A percentile compares a stretch with the other conserved stretches of the same genome.
phyloP scores from a whole-genome alignment of 2,329 filamentous ascomycete genomes.

The Orbilia ellipsospora region DNA sequence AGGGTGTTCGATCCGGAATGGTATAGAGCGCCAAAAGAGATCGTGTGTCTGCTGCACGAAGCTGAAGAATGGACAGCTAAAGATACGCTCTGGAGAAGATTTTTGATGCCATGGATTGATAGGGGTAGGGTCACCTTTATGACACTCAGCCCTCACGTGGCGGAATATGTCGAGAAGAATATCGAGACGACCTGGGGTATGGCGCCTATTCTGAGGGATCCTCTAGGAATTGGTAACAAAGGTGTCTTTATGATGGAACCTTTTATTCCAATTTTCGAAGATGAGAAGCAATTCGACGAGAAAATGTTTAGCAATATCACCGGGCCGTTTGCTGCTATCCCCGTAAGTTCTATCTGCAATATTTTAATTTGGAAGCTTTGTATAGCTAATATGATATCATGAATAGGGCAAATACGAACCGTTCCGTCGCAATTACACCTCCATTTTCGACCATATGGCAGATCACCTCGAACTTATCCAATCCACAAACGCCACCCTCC shows the following conservation, averaged over 20 bases:
- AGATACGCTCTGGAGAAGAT: conserved; percentile 35
- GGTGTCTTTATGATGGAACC: conserved; percentile 47
- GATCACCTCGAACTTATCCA: conserved; percentile 35
- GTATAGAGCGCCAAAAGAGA: conserved; percentile 51
- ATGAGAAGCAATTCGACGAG: conserved; percentile 33
- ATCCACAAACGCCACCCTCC: conserved; percentile 55
- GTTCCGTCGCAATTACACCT: conserved; percentile 58
- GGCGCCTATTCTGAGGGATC: conserved; percentile 38
- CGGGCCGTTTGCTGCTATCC: conserved; percentile 51
- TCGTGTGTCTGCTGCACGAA: conserved; percentile 54
- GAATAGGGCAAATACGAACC: conserved; percentile 59
- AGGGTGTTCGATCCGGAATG: conserved; percentile 46
- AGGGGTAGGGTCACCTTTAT: conserved; percentile 57
- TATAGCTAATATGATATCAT: conserved; percentile 42
- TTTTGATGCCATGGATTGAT: conserved; percentile 57
- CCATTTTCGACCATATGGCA: conserved; percentile 58
- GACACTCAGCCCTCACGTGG: conserved; percentile 58
- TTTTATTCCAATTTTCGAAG: conserved; percentile 50
- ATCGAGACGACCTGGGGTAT: conserved; percentile 56
- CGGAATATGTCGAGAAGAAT: conserved; percentile 56
- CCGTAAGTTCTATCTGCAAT: conserved; percentile 22
- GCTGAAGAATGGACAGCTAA: conserved; percentile 45
- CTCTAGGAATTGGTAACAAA: conserved; percentile 27
- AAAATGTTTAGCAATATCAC: conserved; percentile 48
- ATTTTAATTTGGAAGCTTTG: neutral